A percentile compares a stretch with the other conserved stretches of the same genome.
These are phyloP conservation scores for Colletotrichum abscissum DNA, from an alignment of 2,329 filamentous ascomycete genomes.

Conservation along the genomic window DNA sequence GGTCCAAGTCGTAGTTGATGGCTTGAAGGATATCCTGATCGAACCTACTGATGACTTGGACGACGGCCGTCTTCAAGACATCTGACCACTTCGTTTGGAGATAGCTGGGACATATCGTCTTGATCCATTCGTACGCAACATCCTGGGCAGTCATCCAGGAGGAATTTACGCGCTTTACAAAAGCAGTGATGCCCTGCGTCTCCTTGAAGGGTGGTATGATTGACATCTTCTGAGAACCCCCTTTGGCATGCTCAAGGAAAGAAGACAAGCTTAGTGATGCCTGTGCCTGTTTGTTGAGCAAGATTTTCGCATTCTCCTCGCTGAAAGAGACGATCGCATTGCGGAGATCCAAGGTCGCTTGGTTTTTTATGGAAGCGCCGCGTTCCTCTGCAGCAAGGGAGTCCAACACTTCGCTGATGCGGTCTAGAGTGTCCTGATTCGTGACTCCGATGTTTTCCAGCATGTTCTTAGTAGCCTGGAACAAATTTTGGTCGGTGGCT, in stretches of 20 bases:
- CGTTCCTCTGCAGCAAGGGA: slow-evolving; percentile 63
- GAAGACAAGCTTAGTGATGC: slow-evolving; percentile 66
- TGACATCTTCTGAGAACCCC: slow-evolving; percentile 61
- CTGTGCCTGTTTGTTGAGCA: slow-evolving; percentile 65
- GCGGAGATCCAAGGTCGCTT: slow-evolving; percentile 61
- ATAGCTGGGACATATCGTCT: slow-evolving; percentile 62
- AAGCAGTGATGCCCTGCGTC: slow-evolving; percentile 61
- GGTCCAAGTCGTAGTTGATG: slow-evolving; percentile 54
- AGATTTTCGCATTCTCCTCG: slow-evolving; percentile 63
- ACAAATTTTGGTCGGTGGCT: slow-evolving; percentile 66
- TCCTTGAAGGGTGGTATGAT: slow-evolving; percentile 64
- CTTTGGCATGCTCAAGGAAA: slow-evolving; percentile 73
- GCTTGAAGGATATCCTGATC: slow-evolving; percentile 64
- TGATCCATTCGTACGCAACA: slow-evolving; percentile 69
- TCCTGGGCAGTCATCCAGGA: slow-evolving; percentile 67
- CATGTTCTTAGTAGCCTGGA: slow-evolving; percentile 65
- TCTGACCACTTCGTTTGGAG: slow-evolving; percentile 67
- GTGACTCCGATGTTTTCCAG: slow-evolving; percentile 66
- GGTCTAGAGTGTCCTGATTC: slow-evolving; percentile 57
- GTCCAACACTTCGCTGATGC: slow-evolving; percentile 62
- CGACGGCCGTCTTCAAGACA: slow-evolving; percentile 64
- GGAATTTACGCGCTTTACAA: slow-evolving; percentile 60
- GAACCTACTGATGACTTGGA: slow-evolving; percentile 65
- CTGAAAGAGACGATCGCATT: slow-evolving; percentile 61
- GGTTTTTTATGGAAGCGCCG: slow-evolving; percentile 57